Evolutionary conservation across 345 rosid genomes (phyloP).

Genomic region (Citrus glauca): DNA sequence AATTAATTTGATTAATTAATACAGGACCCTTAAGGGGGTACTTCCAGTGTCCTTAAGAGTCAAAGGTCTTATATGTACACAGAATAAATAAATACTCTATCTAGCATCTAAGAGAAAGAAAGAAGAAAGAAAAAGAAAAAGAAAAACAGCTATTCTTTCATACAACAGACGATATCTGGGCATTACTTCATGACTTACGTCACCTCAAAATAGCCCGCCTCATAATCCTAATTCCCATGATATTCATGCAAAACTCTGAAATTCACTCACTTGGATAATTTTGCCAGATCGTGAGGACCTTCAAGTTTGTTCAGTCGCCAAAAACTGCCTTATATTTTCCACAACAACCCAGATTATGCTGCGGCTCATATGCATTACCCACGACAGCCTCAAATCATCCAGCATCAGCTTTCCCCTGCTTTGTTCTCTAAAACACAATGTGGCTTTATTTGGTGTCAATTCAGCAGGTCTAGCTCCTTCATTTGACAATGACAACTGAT

Average conservation of each 20-base stretch:
- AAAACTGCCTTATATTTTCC: too few relatives aligned
- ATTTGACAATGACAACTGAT: background rate
- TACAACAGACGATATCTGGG: conserved; percentile 12
- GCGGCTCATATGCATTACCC: too few relatives aligned
- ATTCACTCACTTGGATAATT: background rate
- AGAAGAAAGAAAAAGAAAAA: background rate
- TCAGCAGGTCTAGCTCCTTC: background rate
- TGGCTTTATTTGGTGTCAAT: background rate
- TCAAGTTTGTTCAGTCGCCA: background rate
- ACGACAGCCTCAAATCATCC: background rate
- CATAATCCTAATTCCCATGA: conserved; percentile 2
- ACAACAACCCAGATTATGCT: background rate
- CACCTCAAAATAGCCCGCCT: conserved; percentile 17
- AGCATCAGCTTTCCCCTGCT: background rate
- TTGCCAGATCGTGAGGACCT: background rate
- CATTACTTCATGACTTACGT: conserved; percentile 25
- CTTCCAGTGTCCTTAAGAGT: background rate
- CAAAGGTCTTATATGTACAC: conserved; percentile 27
- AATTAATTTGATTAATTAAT: background rate
- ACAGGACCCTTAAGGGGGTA: background rate
- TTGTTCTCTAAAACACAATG: background rate
- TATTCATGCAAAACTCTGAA: conserved; percentile 18
- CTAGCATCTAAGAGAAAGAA: background rate
- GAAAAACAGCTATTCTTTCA: conserved; percentile 4
- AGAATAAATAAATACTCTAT: background rate